These are phyloP conservation scores for Fusarium incarnatum DNA, from an alignment of 2,329 filamentous ascomycete genomes.

Conservation along the genomic window DNA sequence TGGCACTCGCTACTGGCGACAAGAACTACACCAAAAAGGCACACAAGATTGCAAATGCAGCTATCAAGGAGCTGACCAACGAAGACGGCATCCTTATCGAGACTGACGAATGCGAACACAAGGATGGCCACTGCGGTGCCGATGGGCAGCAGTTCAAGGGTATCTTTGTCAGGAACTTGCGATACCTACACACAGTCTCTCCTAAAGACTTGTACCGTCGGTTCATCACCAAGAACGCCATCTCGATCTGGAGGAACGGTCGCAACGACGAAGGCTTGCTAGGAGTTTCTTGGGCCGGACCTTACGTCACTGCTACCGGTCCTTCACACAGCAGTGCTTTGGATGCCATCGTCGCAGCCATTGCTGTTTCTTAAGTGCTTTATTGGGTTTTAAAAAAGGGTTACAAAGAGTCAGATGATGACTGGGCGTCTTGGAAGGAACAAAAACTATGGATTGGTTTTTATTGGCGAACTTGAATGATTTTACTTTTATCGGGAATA, in stretches of 20 bases:
- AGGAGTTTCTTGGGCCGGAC: conserved; percentile 74
- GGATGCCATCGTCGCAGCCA: conserved; percentile 74
- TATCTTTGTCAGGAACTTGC: conserved; percentile 74
- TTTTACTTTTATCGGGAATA: conserved; percentile 26
- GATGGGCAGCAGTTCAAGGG: conserved; percentile 78
- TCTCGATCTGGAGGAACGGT: conserved; percentile 72
- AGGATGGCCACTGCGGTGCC: conserved; percentile 53
- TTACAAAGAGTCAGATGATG: neutral
- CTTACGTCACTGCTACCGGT: conserved; percentile 63
- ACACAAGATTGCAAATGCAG: conserved; percentile 63
- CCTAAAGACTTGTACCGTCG: conserved; percentile 61
- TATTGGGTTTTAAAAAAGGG: conserved; percentile 1
- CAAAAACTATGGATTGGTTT: conserved; percentile 19
- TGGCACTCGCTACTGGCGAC: conserved; percentile 59
- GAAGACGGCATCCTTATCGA: conserved; percentile 59
- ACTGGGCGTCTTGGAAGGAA: conserved; percentile 20
- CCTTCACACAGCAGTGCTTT: conserved; percentile 73
- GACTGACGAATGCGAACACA: conserved; percentile 51
- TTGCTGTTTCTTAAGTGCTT: conserved; percentile 52
- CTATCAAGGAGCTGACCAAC: conserved; percentile 59
- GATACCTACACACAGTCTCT: conserved; percentile 64
- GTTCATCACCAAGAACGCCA: conserved; percentile 71
- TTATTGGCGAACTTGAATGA: conserved; percentile 36
- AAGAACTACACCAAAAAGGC: conserved; percentile 57
- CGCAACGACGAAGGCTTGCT: conserved; percentile 63